Evolutionary conservation across 345 rosid species (phyloP), one percentile per base, ranked within the genome.

Genomic region (Atalantia buxifolia): DNA sequence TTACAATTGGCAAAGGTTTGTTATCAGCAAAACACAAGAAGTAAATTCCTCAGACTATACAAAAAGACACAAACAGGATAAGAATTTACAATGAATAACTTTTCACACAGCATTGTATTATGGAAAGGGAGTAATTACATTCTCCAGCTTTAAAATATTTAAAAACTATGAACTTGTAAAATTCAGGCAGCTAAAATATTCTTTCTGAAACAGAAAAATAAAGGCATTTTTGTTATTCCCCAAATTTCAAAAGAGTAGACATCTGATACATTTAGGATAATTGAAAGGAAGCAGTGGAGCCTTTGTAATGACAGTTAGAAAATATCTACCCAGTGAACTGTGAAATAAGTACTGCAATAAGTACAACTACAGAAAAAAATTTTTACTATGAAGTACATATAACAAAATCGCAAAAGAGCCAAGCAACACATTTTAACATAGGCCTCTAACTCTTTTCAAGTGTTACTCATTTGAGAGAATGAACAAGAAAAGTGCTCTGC

Each of bases 21-120:
- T 53, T n/a, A 50, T 84, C 18, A 86, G 56, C 68, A 78, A 72
- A 6, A 63, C 57, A 67, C 22, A 18, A 45, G 56, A 65, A 64
- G 36, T 62, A 72, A 67, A 62, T 72, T 35, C 24, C 2, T 76
- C 35, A 31, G 72, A 71, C 53, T 31, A 50, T n/a, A 8, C 13
- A 30, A 48, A 27, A 31, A 65, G 27, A 19, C 35, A 22, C 31
- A 55, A 33, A 33, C 38, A 55, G 64, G 16, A 33, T 66, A 42
- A 66, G 5, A 35, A 31, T 48, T 69, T 62, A 38, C 21, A 22
- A 62, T 78, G 72, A 31, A 40, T n/a, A 28, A 67, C 28, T 71
- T 63, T 67, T 9, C 14, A 63, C 30, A 18, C 24, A 6, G 14
- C 24, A 21, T 27, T n/a, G 24, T 19, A 36, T 9, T 61, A 14